A percentile compares a stretch with the other conserved stretches of the same genome.
Evolutionary conservation across 306 rosid genomes (phyloP).

Genomic region (Astragalus membranaceus): DNA sequence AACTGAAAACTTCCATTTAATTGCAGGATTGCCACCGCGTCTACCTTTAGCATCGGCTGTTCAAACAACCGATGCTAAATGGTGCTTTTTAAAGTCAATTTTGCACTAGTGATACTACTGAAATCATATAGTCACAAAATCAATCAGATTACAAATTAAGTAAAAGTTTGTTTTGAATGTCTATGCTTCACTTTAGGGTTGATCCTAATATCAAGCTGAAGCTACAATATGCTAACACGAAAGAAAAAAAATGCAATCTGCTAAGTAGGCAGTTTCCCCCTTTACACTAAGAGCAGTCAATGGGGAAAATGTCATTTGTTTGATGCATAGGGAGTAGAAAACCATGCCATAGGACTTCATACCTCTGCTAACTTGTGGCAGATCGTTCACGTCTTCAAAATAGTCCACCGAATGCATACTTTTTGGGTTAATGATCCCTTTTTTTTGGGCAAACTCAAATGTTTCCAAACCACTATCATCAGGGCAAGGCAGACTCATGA

Average conservation of each 20-base stretch:
- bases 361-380: constrained; percentile 35
- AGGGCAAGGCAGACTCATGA: too few relatives aligned
- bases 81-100: too few relatives aligned
- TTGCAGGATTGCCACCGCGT: too few relatives aligned
- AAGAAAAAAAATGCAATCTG: not conserved
- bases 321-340: constrained; percentile 3
- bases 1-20: too few relatives aligned
- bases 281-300: not conserved
- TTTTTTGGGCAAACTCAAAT: too few relatives aligned
- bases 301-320: not conserved
- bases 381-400: constrained; percentile 21
- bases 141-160: constrained; percentile 1
- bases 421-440: too few relatives aligned
- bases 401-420: too few relatives aligned
- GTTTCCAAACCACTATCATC: too few relatives aligned
- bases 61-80: too few relatives aligned
- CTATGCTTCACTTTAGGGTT: not conserved
- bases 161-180: not conserved
- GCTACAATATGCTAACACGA: not conserved
- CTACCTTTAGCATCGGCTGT: too few relatives aligned
- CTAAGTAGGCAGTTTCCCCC: not conserved
- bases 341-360: constrained; percentile 34
- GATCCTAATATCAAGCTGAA: constrained; percentile 3
- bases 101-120: too few relatives aligned
- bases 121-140: constrained; percentile 7